Conservation (phyloP, 2,329 filamentous ascomycete genomes). For the Stachybotrys echinatus region DNA sequence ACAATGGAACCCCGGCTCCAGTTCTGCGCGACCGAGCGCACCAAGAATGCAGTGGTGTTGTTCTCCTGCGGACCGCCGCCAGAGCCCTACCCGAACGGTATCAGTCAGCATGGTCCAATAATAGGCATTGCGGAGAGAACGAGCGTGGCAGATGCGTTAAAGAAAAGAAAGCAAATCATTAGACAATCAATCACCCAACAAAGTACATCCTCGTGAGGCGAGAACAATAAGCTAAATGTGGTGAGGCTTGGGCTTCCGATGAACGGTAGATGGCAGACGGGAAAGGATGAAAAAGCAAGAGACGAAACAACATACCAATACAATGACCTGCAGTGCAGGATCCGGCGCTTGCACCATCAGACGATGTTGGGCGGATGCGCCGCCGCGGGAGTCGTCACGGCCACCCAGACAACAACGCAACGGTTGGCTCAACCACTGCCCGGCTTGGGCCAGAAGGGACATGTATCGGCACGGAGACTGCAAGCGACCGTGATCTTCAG, state of each 20-base stretch:
- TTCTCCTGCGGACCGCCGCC: constrained; percentile 87
- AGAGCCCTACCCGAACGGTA: constrained; percentile 64
- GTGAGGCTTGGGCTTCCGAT: too few relatives aligned
- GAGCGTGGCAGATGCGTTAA: too few relatives aligned
- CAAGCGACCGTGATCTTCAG: background rate
- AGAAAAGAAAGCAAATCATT: background rate
- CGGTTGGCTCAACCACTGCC: constrained; percentile 1
- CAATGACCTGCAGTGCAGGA: constrained; percentile 66
- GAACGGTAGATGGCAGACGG: too few relatives aligned
- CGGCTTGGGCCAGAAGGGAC: background rate
- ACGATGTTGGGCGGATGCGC: background rate
- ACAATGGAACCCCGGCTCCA: constrained; percentile 82
- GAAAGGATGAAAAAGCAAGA: background rate
- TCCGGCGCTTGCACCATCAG: constrained; percentile 17
- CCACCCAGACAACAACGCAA: background rate
- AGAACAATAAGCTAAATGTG: constrained; percentile 2
- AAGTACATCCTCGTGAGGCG: background rate
- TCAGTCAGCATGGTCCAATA: constrained; percentile 22
- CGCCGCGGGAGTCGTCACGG: constrained; percentile 4
- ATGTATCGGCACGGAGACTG: background rate
- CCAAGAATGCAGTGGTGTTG: constrained; percentile 83
- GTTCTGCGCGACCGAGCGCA: constrained; percentile 70
- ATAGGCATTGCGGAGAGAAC: too few relatives aligned
- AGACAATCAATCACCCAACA: background rate
- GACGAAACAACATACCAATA: constrained; percentile 54